Evolutionary conservation across 1,284 basidiomycete genomes (phyloP), one percentile per base, ranked within the genome.

Genomic region (Marasmius fiardii): DNA sequence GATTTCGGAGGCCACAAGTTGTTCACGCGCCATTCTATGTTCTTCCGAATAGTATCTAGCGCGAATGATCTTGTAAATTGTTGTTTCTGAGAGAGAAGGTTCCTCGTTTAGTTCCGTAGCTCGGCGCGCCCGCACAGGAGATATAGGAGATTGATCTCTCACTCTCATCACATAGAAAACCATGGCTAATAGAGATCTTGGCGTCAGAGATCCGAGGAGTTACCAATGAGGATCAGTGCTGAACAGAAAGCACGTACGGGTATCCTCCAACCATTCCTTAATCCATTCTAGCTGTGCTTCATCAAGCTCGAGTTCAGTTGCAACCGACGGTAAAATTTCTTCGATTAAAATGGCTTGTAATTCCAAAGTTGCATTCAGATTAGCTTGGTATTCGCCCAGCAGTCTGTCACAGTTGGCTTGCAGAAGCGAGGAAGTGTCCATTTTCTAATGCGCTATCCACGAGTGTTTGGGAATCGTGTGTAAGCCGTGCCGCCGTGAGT

Each of bases 91-190:
- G 20, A 31, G 37, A 53, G 52, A 47, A 34, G 62, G 55, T 67
- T 58, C 48, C 51, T 58, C 35, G n/a, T n/a, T 56, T 39, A 44
- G 56, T 47, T 45, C 51, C 37, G 20, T 56, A 52, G 53, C 49
- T 52, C 58, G 51, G 49, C 51, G 51, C 43, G 43, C 52, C n/a
- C n/a, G n/a, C n/a, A n/a, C n/a, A n/a, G 48, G 37, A 44, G 26
- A 23, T 52, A n/a, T 10, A n/a, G n/a, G n/a, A n/a, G n/a, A 10
- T 31, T 20, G 14, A 56, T 68, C n/a, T 21, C 79, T 62, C 67
- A 87, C 88, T 70, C 80, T 80, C 53, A 80, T 73, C 57, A 85
- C 78, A 61, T 85, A 83, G 69, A 90, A 90, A 24, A 88, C 69
- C 10, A 85, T 78, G 31, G 71, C 86, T 89, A 64, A 35, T 54